Percentiles rank a stretch among this genome's conserved stretches.
These are phyloP conservation scores for Iberis pinnata DNA, from an alignment of 345 rosid species.

Conservation along the genomic window DNA sequence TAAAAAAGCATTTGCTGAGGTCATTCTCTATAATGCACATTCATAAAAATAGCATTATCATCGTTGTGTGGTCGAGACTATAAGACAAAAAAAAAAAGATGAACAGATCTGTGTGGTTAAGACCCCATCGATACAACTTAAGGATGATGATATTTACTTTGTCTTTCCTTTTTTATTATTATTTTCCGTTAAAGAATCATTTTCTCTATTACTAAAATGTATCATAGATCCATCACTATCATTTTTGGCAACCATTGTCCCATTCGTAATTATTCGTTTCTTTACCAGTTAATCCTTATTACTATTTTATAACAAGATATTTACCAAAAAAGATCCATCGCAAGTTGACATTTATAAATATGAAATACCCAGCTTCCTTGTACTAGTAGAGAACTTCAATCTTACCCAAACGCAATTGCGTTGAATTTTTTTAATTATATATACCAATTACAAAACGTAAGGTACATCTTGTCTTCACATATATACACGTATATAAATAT, in stretches of 20 bases:
- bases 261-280: conserved; percentile 11
- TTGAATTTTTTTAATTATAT: background rate
- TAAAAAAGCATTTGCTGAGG: conserved; percentile 22
- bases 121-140: conserved; percentile 12
- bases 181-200: background rate
- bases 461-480: conserved; percentile 10
- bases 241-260: background rate
- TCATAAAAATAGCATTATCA: background rate
- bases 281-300: background rate
- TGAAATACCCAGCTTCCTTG: conserved; percentile 19
- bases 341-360: conserved; percentile 18
- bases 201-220: background rate
- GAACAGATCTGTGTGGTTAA: conserved; percentile 10
- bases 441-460: conserved; percentile 16
- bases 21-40: conserved; percentile 22
- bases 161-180: conserved; percentile 13
- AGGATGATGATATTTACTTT: conserved; percentile 10
- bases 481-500: background rate
- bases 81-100: conserved; percentile 2
- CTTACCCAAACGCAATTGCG: background rate
- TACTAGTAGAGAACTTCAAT: conserved; percentile 18
- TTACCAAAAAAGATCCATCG: no score
- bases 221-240: conserved; percentile 13
- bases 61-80: conserved; percentile 8
- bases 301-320: no score